Evolutionary conservation across 2,329 filamentous ascomycete genomes (phyloP).

Genomic region (Pseudofabraea citricarpa): DNA sequence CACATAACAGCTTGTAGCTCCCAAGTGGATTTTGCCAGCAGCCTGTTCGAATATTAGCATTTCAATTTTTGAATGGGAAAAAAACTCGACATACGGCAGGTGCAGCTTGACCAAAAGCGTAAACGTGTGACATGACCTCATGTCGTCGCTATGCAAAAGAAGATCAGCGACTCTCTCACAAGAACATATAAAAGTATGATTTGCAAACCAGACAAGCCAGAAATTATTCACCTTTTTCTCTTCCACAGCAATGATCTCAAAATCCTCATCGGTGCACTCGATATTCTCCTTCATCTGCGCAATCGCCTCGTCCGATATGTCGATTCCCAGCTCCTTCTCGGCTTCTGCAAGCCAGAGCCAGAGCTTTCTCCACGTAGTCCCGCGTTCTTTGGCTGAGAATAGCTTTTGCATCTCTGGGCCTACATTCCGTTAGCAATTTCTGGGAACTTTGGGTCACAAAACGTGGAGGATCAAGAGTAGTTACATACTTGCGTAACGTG

Average conservation of each 20-base stretch:
- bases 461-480: too few species aligned
- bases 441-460: too few species aligned
- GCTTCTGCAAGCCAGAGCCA: slow-evolving; percentile 82
- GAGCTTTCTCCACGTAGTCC: slow-evolving; percentile 71
- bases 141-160: slow-evolving; percentile 61
- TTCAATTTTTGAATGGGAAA: too few species aligned
- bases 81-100: too few species aligned
- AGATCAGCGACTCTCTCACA: too few species aligned
- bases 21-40: slow-evolving; percentile 78
- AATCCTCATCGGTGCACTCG: slow-evolving; percentile 72
- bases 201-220: too few species aligned
- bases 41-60: too few species aligned
- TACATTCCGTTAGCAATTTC: too few species aligned
- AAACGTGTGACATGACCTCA: slow-evolving; percentile 60
- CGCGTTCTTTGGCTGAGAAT: slow-evolving; percentile 72
- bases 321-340: slow-evolving; percentile 75
- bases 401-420: slow-evolving; percentile 67
- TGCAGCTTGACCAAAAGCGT: slow-evolving; percentile 68
- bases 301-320: slow-evolving; percentile 70
- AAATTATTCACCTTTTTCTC: slow-evolving; percentile 60
- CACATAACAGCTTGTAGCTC: slow-evolving; percentile 29
- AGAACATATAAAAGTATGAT: too few species aligned
- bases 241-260: slow-evolving; percentile 68
- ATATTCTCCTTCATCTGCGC: slow-evolving; percentile 72
- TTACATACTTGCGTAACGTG: slow-evolving; percentile 70